Evolutionary conservation across 1,284 basidiomycete genomes (phyloP), one percentile per base, ranked within the genome.

Genomic region (Malassezia slooffiae): DNA sequence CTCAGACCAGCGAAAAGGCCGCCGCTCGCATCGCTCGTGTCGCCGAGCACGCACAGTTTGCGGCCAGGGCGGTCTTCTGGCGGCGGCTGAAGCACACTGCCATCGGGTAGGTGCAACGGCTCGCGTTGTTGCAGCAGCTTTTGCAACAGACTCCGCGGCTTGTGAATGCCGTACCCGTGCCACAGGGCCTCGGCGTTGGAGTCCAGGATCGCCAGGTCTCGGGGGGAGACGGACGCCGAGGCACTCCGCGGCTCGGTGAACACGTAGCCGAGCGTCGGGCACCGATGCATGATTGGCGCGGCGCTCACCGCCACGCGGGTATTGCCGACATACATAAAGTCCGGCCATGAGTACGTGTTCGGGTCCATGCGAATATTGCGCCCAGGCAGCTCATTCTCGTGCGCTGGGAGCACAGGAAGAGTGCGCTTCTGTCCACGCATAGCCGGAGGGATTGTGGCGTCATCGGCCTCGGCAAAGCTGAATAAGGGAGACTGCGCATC

Each of bases 271-370:
- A 68, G 46, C 8, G 62, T 60, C 0, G 65, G 65, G 32, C 59
- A 62, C 17, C 65, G 51, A 33, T 68, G 65, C 9, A 54, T 46
- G 41, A 68, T 60, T 20, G 65, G 65, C 6, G 65, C 65, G 4
- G 65, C 65, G 27, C 55, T 60, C 33, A 68, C 37, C 20, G 40
- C 44, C 12, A 67, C 51, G 2, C 55, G 46, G n/a, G 40, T 43
- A 11, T 50, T 35, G 3, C 32, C 31, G 2, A 56, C 32, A 2
- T 47, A 22, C 22, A 41, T 45, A 26, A 68, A 32, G 29, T 53
- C 46, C 13, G 52, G 49, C 65, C 65, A 68, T 23, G 60, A 53
- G 29, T 37, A 50, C 1, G 60, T 54, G 4, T 38, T 26, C 11
- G 40, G 34, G 19, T 64, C 55, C 33, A 68, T 55, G 16, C 32